phyloP scores from a whole-genome alignment of 768 basidiomycete species.

The Hypholoma sublateritium region DNA sequence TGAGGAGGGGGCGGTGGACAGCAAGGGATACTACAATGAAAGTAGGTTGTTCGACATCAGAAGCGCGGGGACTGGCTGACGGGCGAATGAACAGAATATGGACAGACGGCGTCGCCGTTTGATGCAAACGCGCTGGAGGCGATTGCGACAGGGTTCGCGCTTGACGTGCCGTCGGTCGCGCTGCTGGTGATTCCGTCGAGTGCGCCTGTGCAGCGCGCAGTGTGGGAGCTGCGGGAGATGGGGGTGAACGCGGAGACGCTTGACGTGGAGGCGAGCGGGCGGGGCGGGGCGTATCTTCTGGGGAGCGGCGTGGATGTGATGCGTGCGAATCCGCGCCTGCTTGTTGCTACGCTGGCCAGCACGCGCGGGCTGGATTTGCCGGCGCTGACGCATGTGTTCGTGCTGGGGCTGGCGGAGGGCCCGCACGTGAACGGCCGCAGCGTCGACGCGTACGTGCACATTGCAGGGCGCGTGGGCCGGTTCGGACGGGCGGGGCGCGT shows the following conservation, averaged over 20 bases:
- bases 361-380: conserved; percentile 75
- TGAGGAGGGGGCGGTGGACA: conserved; percentile 35
- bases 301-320: conserved; percentile 25
- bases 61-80: conserved; percentile 8
- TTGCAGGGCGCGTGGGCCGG: conserved; percentile 75
- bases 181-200: conserved; percentile 67
- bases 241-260: conserved; percentile 68
- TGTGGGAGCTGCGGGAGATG: conserved; percentile 62
- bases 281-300: conserved; percentile 43
- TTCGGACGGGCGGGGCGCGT: conserved; percentile 69
- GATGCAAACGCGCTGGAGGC: conserved; percentile 62
- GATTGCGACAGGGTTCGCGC: conserved; percentile 66
- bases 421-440: conserved; percentile 35
- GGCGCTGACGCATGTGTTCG: conserved; percentile 71
- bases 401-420: conserved; percentile 60
- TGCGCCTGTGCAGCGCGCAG: conserved; percentile 58
- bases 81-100: conserved; percentile 37
- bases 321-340: conserved; percentile 55
- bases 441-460: conserved; percentile 66
- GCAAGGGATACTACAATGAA: conserved; percentile 13
- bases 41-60: conserved; percentile 15
- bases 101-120: conserved; percentile 49
- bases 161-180: conserved; percentile 68
- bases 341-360: conserved; percentile 70
- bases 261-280: conserved; percentile 46